Evolutionary conservation across 768 basidiomycete species (phyloP).

Genomic region (Tylopilus sp.): DNA sequence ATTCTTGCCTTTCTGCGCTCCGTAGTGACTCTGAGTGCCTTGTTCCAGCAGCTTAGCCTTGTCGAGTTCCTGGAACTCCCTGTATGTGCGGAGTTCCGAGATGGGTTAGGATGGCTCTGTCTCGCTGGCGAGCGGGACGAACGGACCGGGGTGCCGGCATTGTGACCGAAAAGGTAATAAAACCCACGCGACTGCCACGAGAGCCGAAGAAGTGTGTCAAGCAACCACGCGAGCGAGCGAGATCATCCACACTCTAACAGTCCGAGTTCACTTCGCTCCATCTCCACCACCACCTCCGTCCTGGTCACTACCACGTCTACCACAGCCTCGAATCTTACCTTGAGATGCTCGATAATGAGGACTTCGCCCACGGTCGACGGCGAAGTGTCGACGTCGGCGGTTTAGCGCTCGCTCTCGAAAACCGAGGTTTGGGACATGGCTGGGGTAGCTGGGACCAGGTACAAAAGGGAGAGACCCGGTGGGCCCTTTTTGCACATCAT

Average conservation of each 20-base stretch:
- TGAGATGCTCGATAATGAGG: constrained; percentile 29
- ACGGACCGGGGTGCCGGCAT: constrained; percentile 13
- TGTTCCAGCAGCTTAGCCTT: background rate
- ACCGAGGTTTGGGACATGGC: constrained; percentile 60
- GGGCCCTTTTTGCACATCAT: constrained; percentile 25
- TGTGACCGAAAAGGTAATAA: constrained; percentile 18
- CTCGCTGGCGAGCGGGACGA: background rate
- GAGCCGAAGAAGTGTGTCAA: constrained; percentile 33
- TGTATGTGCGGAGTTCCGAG: background rate
- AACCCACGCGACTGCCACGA: constrained; percentile 34
- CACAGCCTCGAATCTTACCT: background rate
- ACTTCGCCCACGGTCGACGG: constrained; percentile 39
- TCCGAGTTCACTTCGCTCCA: constrained; percentile 3
- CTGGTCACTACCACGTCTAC: background rate
- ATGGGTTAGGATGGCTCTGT: background rate
- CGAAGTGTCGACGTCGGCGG: constrained; percentile 90
- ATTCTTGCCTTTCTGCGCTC: background rate
- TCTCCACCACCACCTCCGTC: background rate
- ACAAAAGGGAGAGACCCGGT: constrained; percentile 48
- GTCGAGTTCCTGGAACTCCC: too few species aligned
- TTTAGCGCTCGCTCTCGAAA: constrained; percentile 71
- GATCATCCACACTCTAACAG: constrained; percentile 25
- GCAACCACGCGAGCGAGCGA: constrained; percentile 34
- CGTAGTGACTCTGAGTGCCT: background rate
- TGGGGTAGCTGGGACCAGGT: constrained; percentile 62